Evolutionary conservation across 108 stramenopile genomes (phyloP).

Genomic region (Conticribra weissflogii): DNA sequence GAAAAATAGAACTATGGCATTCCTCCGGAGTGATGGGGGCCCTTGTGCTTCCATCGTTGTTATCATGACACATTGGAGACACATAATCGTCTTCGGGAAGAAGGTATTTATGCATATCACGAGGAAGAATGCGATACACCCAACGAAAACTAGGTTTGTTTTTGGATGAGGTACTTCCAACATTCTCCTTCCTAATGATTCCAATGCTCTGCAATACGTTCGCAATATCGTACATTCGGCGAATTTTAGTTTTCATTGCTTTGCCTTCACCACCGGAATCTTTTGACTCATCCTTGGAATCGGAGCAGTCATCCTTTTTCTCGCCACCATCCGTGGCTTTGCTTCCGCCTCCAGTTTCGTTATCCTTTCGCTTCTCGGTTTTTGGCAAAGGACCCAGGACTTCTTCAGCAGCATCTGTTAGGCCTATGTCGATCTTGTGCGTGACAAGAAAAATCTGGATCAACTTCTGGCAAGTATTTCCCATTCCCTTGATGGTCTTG

Average conservation of each 20-base stretch:
- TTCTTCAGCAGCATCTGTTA: conserved; percentile 78
- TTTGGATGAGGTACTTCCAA: conserved; percentile 26
- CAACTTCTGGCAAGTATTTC: conserved; percentile 78
- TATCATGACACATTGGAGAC: too few species aligned
- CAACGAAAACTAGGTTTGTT: conserved; percentile 68
- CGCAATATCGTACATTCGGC: conserved; percentile 97
- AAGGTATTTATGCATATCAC: conserved; percentile 33
- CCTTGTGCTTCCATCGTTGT: too few species aligned
- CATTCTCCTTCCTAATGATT: conserved; percentile 75
- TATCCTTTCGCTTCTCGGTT: too few species aligned
- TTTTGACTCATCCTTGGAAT: conserved; percentile 29
- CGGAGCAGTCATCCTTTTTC: neutral
- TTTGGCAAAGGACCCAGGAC: conserved; percentile 63
- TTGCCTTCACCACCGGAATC: conserved; percentile 17
- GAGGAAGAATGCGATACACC: conserved; percentile 53
- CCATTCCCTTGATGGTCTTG: conserved; percentile 70
- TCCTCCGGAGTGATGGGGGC: too few species aligned
- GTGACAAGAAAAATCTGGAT: conserved; percentile 89
- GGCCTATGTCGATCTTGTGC: conserved; percentile 44
- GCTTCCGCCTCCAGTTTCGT: neutral
- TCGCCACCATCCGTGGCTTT: neutral
- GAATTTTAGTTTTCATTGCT: conserved; percentile 90
- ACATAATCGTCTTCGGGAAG: conserved; percentile 14
- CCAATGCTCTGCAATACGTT: conserved; percentile 88
- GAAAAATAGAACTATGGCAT: too few species aligned